These are phyloP conservation scores for Micractinium sp. DNA, from an alignment of 139 green algal species.

Conservation along the genomic window DNA sequence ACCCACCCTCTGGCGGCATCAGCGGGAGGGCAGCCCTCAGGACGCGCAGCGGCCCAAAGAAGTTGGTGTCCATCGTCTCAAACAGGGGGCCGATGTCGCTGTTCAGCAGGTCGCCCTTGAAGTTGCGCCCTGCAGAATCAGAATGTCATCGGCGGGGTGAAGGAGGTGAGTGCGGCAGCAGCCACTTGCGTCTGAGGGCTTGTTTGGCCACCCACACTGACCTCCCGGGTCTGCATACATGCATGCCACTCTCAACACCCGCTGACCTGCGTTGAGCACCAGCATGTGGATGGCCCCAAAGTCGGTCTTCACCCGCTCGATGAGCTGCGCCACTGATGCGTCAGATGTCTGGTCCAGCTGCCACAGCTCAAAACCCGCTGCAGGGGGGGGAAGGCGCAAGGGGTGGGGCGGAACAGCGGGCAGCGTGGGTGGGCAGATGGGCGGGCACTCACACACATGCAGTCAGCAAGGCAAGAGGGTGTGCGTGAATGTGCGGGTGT, in stretches of 20 bases:
- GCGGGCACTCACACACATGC: not conserved
- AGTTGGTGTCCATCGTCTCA: not conserved
- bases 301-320: not conserved
- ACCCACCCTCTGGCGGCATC: not conserved
- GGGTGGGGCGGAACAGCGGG: not conserved
- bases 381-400: not conserved
- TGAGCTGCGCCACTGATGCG: not conserved
- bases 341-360: conserved; percentile 2
- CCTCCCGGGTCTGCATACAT: too few relatives aligned
- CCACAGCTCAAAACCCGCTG: conserved; percentile 1
- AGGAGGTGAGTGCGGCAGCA: too few relatives aligned
- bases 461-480: not conserved
- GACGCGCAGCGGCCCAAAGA: not conserved
- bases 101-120: not conserved
- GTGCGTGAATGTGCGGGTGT: not conserved
- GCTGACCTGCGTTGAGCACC: not conserved
- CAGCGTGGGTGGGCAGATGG: not conserved
- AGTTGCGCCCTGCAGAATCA: not conserved
- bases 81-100: not conserved
- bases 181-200: too few relatives aligned
- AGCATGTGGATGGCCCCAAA: not conserved
- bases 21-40: not conserved
- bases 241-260: too few relatives aligned
- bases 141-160: too few relatives aligned
- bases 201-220: too few relatives aligned